These are phyloP conservation scores for Bocquillonia castaneifolia DNA, from an alignment of 441 rosid species.

Conservation along the genomic window DNA sequence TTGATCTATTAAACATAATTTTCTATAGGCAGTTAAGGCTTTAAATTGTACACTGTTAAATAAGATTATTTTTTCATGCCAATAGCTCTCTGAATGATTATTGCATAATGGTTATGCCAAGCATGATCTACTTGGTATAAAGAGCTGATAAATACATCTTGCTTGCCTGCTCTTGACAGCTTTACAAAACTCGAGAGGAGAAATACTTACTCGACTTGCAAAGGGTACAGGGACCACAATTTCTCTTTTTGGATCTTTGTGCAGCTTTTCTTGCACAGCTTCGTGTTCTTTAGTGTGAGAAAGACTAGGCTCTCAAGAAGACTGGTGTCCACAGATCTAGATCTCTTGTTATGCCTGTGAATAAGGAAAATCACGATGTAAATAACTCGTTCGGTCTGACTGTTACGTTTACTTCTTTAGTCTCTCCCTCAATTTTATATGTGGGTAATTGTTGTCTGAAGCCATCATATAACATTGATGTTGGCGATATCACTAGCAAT, in stretches of 20 bases:
- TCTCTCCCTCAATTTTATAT: slow-evolving; percentile 28
- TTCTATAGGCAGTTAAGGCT: background rate
- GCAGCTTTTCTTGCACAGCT: slow-evolving; percentile 96
- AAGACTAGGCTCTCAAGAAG: slow-evolving; percentile 20
- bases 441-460: slow-evolving; percentile 21
- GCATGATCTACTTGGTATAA: background rate
- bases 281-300: slow-evolving; percentile 52
- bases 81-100: background rate
- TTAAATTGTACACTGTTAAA: background rate
- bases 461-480: slow-evolving; percentile 9
- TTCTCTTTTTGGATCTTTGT: slow-evolving; percentile 92
- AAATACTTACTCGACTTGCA: slow-evolving; percentile 90
- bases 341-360: slow-evolving; percentile 30
- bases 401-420: background rate
- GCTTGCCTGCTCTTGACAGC: slow-evolving; percentile 38
- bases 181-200: slow-evolving; percentile 85
- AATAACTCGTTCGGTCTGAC: slow-evolving; percentile 21
- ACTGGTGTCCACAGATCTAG: slow-evolving; percentile 7
- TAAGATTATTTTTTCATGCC: background rate
- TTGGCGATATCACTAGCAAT: slow-evolving; percentile 8
- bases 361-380: slow-evolving; percentile 28
- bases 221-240: slow-evolving; percentile 94
- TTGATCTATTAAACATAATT: background rate
- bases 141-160: background rate
- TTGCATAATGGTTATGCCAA: background rate